Base-by-base conservation (phyloP, 2,329 filamentous ascomycete genomes). In the Cercospora canescens region DNA sequence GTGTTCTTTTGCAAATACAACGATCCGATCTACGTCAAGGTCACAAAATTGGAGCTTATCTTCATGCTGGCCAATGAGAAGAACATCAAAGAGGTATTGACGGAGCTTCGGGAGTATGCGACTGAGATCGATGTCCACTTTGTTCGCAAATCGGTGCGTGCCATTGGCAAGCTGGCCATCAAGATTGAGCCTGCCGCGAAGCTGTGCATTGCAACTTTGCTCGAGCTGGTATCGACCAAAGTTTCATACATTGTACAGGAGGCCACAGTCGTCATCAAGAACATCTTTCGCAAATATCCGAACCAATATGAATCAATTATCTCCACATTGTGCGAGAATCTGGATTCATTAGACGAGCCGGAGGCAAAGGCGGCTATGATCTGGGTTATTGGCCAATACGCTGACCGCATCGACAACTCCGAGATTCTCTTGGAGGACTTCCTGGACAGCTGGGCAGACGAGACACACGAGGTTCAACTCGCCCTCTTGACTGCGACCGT, bases 1-100 rank as follows among this genome's bases (percentile, higher is more conserved):
- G 95, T 99, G 34, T 99, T 99, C 82, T 99, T 99, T 81, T 99
- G 95, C 88, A 99, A 99, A 84, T 99, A 99, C 81, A 99, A 99
- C 78, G 95, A 99, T 76, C 95, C 95, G 0, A 99, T 99, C 70
- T 99, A 98, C 78, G 95, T 99, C 81, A 99, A 99, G 80, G 95
- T 99, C 60, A 99, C 95, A 16, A 99, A 99, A 81, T 86, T 99
- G 58, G 95, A 99, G 80, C 87, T 99, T 73, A 98, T 99, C 71
- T 99, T 99, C 80, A 99, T 98, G 95, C 86, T 99, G 67, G 95
- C 95, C 7, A 97, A 88, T 35, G 93, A 97, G 79, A 91, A 90
- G 74, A 99, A 99, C 77, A 99, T 99, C 73, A 90, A 93, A 57
- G 93, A 98, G 76, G 95, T 99, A 1, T 81, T 99, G 70, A 96